Base-by-base conservation (phyloP, 2,329 filamentous ascomycete species). In the Mariannaea sp. region DNA sequence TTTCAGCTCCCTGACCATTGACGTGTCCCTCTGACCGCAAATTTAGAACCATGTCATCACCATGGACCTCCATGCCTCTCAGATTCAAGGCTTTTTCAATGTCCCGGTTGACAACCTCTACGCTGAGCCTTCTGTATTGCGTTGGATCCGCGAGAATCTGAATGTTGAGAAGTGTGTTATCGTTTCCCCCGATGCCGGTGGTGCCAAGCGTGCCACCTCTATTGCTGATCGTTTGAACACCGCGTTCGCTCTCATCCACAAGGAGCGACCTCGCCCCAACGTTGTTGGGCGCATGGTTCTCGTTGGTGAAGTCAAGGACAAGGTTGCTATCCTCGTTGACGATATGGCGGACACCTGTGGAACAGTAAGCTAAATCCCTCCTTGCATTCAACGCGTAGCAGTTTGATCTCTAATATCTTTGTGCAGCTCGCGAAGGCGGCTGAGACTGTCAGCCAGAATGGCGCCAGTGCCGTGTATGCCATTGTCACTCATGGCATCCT, bases 311-410 rank as follows among this genome's bases (percentile, higher is more conserved):
- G 94, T 97, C 40, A 83, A 86, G 62, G 89, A 90, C 75, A 94
- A 94, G 77, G 87, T 93, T 24, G 93, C 93, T 55, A 97, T 99
- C 68, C 86, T 99, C 42, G 93, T 99, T 47, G 93, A 97, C 71
- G 93, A 97, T 71, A 97, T 97, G 91, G 92, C 92, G 26, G 93
- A 97, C 70, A 97, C 93, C 4, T 97, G 92, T 72, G 92, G 92
- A 62, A 96, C 91, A 32, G 72, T 74, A 68, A 49, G 69, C 19
- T 19, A 14, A 6, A 9, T n/a, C 26, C 10, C 14, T 13, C 6
- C 36, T 6, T 5, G 20, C 8, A 14, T 14, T 42, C 39, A 26
- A 30, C 36, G 17, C n/a, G n/a, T n/a, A 20, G 16, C 7, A 10
- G 22, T 17, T 17, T 44, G 1, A 4, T 17, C 12, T 8, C 17